Base-by-base conservation (phyloP, 148 eudicot species). In the Talinum fruticosum region DNA sequence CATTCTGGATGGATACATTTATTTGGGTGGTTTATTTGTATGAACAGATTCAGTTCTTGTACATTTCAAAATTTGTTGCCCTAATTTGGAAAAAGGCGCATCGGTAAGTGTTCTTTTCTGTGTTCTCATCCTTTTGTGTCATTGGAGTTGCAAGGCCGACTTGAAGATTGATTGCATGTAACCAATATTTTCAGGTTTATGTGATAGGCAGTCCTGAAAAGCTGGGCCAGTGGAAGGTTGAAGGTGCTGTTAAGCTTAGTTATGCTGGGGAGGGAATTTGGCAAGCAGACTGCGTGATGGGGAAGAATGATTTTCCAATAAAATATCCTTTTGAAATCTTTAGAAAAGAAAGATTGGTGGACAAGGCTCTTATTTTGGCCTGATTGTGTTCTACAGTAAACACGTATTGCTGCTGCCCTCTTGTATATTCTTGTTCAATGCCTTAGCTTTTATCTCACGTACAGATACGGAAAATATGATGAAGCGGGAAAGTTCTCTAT, bases 191-290 rank as follows among this genome's bases (percentile, higher is more conserved):
- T 83, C 86, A 95, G 99, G 84, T 95, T 76, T 86, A 85, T 87
- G 99, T 92, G 79, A 87, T 92, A 73, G 99, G 99, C 65, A 95
- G 89, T 82, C 80, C 96, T n/a, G 65, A 69, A 38, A 90, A 88
- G 85, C 82, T 95, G 84, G 99, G 97, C 44, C 88, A 84, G 72
- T 95, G 99, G 99, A 92, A 91, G 84, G 83, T 79, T 77, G 86
- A 91, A 81, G 89, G 83, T 77, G 90, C 89, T 66, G 88, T 95
- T 80, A 86, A 87, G 77, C 96, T 95, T 76, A 83, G 79, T 74
- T 91, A 91, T 77, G 89, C 90, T 62, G 97, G 99, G 72, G 97
- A 95, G 24, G 91, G 94, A 18, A 74, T 87, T 72, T 95, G 97
- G 97, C 87, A 89, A 74, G 96, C 90, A 45, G 94, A 88, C 67